Evolutionary conservation across 768 basidiomycete species (phyloP), one percentile per base, ranked within the genome.

Genomic region (Rhodocollybia butyracea): DNA sequence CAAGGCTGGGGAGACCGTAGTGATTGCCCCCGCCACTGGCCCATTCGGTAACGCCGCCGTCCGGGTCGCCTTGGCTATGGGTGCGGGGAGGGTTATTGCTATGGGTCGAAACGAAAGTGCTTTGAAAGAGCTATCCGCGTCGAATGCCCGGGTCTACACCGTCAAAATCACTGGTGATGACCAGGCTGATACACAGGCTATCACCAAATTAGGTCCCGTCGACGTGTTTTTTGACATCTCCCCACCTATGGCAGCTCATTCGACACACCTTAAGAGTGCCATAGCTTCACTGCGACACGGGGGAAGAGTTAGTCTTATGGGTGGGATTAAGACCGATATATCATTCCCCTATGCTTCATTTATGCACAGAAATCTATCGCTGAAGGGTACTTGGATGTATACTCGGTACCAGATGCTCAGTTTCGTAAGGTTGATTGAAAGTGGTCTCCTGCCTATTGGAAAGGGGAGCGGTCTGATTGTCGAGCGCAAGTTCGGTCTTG

Each of bases 21-120:
- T 58, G 15, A 21, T 55, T 6, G 39, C 57, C 6, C 57, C 57
- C 5, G 57, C 57, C 6, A 58, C 57, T 10, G 57, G 57, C 2
- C n/a, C 26, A 7, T 58, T 58, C n/a, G 53, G 57, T 5, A 42
- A 46, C 30, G 57, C 53, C 22, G 52, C 53, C 13, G 57, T 55
- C 6, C 10, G 46, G 5, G 29, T 46, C 13, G 57, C 57, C 21
- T 47, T 58, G 8, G 57, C 57, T 24, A 48, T 58, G 53, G 57
- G 57, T 36, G 57, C 57, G 13, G 48, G 48, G 30, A 45, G 57
- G 15, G 57, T 58, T 15, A 34, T 58, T 21, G 57, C 57, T 8
- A 47, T 46, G 57, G 46, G 57, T 3, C 50, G 51, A 19, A 41
- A 54, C 21, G 36, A 50, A 50, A n/a, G 24, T 24, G 21, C 19